Evolutionary conservation across 805 yeast genomes (phyloP), one percentile per base, ranked within the genome.

Genomic region (Ogataea zsoltii): DNA sequence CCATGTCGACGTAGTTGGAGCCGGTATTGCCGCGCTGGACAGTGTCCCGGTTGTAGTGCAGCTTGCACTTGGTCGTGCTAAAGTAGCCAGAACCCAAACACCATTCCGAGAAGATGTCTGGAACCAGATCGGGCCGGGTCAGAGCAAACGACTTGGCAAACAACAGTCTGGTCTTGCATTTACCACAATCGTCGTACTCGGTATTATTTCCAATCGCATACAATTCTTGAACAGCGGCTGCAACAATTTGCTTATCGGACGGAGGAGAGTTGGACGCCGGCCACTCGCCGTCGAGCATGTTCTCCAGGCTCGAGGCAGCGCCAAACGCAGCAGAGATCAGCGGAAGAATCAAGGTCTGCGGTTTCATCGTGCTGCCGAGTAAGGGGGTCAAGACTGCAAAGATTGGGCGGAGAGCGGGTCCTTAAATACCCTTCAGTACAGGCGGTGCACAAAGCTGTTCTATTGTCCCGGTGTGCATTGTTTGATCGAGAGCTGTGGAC

Each of bases 1-100:
- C 56, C 63, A 79, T 64, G 50, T 79, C 77, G 12, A 76, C 72
- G 45, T 80, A 75, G 53, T 80, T 80, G 13, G 71, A 61, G 39
- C 76, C 77, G 13, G 66, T 59, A 23, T 66, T 52, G 13, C 70
- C 59, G 41, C 62, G 55, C 9, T 65, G 56, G 17, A 68, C 69
- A 2, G 76, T 71, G 45, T 60, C 65, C 60, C 75, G 64, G 16
- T 65, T 61, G 51, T 61, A 72, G 21, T 58, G 56, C 11, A 62
- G 47, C 12, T 51, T 40, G 55, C 77, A 72, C 12, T 54, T 55
- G 16, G 55, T 54, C 9, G 53, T 39, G 1, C 55, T 41, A 3
- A 49, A 49, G 25, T 59, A 56, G 2, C 63, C 61, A 33, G 66
- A 56, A 13, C 63, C 71, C 11, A 53, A 50, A 53, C 81, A 76